phyloP scores from a whole-genome alignment of 140 eudicot genomes.

The Oenanthe javanica region DNA sequence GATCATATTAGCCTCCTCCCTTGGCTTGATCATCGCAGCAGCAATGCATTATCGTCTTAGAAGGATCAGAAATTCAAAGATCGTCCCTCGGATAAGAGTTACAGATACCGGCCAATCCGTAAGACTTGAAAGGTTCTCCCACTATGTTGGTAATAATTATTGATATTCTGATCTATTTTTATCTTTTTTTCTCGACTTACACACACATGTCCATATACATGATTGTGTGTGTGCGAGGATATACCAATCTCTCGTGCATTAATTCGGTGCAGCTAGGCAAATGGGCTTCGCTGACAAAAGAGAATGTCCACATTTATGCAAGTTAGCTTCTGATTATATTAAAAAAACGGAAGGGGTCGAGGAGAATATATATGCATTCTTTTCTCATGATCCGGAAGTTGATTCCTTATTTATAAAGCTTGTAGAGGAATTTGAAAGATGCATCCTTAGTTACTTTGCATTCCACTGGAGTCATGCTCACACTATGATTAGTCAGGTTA shows the following conservation, averaged over 20 bases:
- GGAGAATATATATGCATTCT: constrained; percentile 67
- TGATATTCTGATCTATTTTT: neutral
- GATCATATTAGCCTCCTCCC: constrained; percentile 67
- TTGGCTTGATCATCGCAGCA: constrained; percentile 69
- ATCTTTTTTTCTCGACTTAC: neutral
- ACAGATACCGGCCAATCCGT: constrained; percentile 50
- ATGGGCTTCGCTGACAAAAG: constrained; percentile 56
- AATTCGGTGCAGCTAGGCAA: constrained; percentile 66
- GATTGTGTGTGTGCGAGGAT: too few species aligned
- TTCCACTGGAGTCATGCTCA: constrained; percentile 87
- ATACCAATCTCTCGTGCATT: neutral
- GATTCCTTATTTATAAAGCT: constrained; percentile 88
- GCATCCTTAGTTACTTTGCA: constrained; percentile 89
- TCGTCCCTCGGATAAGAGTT: constrained; percentile 49
- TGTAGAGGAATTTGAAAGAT: constrained; percentile 89
- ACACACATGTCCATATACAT: neutral
- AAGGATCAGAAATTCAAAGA: constrained; percentile 35
- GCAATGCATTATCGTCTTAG: constrained; percentile 50
- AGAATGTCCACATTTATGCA: constrained; percentile 61
- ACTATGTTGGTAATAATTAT: constrained; percentile 73
- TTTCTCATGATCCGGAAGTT: constrained; percentile 54
- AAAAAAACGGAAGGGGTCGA: constrained; percentile 69
- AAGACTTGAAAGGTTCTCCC: constrained; percentile 67
- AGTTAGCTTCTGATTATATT: constrained; percentile 61
- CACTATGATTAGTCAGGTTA: constrained; percentile 77